These are phyloP conservation scores for Pseudogymnoascus sp. DNA, from an alignment of 2,329 filamentous ascomycete genomes.

Conservation along the genomic window DNA sequence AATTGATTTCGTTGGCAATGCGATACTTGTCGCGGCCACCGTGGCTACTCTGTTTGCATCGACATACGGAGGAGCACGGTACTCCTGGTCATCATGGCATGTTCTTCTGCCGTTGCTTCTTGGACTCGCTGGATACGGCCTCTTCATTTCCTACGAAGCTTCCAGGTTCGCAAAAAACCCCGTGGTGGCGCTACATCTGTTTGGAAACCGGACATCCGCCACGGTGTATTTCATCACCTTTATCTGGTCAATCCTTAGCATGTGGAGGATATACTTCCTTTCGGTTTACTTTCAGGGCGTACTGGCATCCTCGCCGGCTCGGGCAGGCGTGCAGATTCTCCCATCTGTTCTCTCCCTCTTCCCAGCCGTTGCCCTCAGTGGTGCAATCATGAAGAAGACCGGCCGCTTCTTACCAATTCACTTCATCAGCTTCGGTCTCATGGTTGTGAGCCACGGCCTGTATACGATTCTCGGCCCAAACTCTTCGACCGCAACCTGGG, in stretches of 20 bases:
- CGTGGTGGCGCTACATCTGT: constrained; percentile 37
- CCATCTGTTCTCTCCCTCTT: constrained; percentile 37
- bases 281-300: constrained; percentile 31
- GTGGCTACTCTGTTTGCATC: constrained; percentile 37
- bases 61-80: constrained; percentile 36
- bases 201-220: constrained; percentile 25
- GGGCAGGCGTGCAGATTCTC: constrained; percentile 38
- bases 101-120: constrained; percentile 39
- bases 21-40: constrained; percentile 34
- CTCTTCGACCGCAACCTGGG: constrained; percentile 34
- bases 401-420: constrained; percentile 42
- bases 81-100: constrained; percentile 35
- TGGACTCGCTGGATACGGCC: constrained; percentile 34
- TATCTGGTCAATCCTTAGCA: constrained; percentile 31
- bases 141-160: constrained; percentile 34
- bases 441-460: constrained; percentile 27
- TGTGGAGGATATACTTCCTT: constrained; percentile 29
- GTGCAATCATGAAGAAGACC: constrained; percentile 31
- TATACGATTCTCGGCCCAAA: constrained; percentile 33
- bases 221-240: constrained; percentile 29
- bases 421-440: constrained; percentile 33
- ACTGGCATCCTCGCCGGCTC: constrained; percentile 32
- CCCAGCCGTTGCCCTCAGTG: constrained; percentile 35
- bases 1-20: constrained; percentile 39
- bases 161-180: constrained; percentile 20